These are phyloP conservation scores for Adansonia grandidieri DNA, from an alignment of 441 rosid species.

Conservation along the genomic window DNA sequence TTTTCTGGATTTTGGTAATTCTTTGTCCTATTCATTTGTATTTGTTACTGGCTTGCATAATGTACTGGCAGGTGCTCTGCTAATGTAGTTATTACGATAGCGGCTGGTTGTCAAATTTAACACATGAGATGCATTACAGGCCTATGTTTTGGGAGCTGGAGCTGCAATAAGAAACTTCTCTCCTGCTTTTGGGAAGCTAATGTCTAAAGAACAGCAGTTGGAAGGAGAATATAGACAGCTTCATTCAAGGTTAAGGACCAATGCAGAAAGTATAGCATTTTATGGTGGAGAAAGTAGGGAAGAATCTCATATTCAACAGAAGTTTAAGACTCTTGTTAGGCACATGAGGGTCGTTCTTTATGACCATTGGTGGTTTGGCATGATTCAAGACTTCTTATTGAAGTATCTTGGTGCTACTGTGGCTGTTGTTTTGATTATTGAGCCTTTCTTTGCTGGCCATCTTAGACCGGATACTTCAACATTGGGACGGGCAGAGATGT, in stretches of 20 bases:
- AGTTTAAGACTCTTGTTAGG: constrained; percentile 73
- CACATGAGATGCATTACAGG: constrained; percentile 52
- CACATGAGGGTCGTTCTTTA: constrained; percentile 84
- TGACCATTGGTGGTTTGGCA: constrained; percentile 99
- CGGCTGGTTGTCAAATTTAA: constrained; percentile 29
- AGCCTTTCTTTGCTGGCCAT: constrained; percentile 95
- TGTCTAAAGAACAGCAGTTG: constrained; percentile 93
- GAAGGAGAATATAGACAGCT: constrained; percentile 98
- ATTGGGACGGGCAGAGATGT: constrained; percentile 94
- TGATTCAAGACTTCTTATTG: constrained; percentile 96
- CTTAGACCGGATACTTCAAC: constrained; percentile 92
- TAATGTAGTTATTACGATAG: not conserved
- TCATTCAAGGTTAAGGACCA: constrained; percentile 97
- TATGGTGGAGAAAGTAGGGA: constrained; percentile 96
- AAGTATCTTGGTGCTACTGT: constrained; percentile 99
- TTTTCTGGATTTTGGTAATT: constrained; percentile 94
- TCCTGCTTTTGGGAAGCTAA: constrained; percentile 95
- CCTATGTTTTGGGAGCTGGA: constrained; percentile 94
- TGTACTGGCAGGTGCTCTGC: not conserved
- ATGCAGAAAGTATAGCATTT: constrained; percentile 99
- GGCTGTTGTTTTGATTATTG: constrained; percentile 89
- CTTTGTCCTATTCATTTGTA: not conserved
- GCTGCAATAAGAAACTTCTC: constrained; percentile 84
- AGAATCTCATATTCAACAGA: constrained; percentile 88
- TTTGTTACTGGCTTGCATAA: not conserved